A percentile compares a stretch with the other conserved stretches of the same genome.
Evolutionary conservation across 306 rosid genomes (phyloP).

Genomic region (Castanopsis chinensis): DNA sequence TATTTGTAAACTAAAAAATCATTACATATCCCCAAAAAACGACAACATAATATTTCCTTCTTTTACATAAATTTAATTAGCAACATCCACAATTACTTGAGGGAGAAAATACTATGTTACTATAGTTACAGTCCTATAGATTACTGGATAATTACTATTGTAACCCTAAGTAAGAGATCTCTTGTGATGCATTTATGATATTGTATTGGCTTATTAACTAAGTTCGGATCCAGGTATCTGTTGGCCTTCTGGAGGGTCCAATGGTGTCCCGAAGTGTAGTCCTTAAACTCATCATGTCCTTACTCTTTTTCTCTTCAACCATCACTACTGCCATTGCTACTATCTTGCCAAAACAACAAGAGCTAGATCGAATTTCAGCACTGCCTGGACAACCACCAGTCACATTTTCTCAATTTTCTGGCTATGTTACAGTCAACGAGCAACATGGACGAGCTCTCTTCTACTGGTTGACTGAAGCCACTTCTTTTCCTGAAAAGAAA

Average conservation of each 20-base stretch:
- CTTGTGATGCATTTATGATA: constrained; percentile 16
- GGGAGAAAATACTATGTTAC: too few relatives aligned
- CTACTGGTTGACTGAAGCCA: constrained; percentile 75
- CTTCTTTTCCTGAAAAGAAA: constrained; percentile 42
- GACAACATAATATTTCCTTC: too few relatives aligned
- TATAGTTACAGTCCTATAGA: too few relatives aligned
- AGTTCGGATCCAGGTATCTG: not conserved
- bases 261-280: constrained; percentile 14
- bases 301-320: constrained; percentile 5
- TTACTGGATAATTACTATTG: too few relatives aligned
- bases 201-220: not conserved
- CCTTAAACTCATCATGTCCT: not conserved
- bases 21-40: too few relatives aligned
- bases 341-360: constrained; percentile 36
- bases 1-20: too few relatives aligned
- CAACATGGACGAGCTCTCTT: constrained; percentile 77
- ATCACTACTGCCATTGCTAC: not conserved
- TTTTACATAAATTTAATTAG: too few relatives aligned
- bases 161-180: not conserved
- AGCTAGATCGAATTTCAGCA: constrained; percentile 51
- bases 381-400: constrained; percentile 83
- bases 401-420: constrained; percentile 67
- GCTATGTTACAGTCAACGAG: constrained; percentile 66
- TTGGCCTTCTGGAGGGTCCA: constrained; percentile 3
- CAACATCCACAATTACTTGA: too few relatives aligned